Conservation (phyloP, 257 asterid genomes). For the Przewalskia tangutica region DNA sequence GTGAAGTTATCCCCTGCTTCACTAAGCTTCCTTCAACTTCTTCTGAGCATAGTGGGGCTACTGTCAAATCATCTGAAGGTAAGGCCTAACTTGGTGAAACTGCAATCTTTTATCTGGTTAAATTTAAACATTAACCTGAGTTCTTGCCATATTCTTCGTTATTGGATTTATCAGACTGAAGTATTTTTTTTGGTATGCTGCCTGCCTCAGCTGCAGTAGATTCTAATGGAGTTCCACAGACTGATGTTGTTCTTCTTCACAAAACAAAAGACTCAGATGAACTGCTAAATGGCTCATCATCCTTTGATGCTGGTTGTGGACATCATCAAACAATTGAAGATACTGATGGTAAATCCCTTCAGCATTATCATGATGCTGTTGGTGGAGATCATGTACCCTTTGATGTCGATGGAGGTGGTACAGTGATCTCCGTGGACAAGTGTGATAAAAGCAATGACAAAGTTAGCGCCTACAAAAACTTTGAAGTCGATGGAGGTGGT, state of each 20-base stretch:
- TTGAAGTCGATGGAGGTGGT: constrained; percentile 2
- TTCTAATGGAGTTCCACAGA: constrained; percentile 1
- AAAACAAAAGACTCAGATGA: constrained; percentile 11
- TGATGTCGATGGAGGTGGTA: constrained; percentile 8
- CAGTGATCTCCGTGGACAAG: constrained; percentile 5
- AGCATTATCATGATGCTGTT: constrained; percentile 17
- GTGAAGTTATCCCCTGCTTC: constrained; percentile 58
- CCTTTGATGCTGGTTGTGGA: constrained; percentile 4
- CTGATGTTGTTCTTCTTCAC: constrained; percentile 5
- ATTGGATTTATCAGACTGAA: not conserved
- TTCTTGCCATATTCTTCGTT: not conserved
- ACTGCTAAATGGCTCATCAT: constrained; percentile 15
- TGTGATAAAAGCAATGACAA: constrained; percentile 1
- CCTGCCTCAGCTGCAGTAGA: not conserved
- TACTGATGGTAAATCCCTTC: constrained; percentile 21
- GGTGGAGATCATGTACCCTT: constrained; percentile 8
- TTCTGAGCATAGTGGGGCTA: constrained; percentile 8
- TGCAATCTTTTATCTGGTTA: not conserved
- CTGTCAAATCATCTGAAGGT: constrained; percentile 30
- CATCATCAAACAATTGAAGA: constrained; percentile 13
- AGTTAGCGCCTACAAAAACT: not conserved
- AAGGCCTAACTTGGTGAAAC: not conserved
- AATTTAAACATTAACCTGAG: not conserved
- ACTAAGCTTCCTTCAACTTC: constrained; percentile 13
- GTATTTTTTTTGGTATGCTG: not conserved